Evolutionary conservation across 805 yeast genomes (phyloP).

Genomic region (Torulaspora quercuum): DNA sequence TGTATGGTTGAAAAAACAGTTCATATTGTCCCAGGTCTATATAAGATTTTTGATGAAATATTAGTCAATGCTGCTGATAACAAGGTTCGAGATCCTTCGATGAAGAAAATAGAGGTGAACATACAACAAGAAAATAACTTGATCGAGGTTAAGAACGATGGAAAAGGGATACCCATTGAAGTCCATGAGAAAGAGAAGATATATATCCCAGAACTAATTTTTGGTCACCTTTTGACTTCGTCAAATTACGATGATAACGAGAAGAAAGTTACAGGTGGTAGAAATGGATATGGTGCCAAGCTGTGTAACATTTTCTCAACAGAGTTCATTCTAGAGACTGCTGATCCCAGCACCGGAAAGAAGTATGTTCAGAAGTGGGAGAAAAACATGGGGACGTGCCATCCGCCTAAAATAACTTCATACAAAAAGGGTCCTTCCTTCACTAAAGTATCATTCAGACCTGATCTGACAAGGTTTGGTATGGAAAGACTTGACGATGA

Average conservation of each 20-base stretch:
- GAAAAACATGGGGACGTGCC: slow-evolving; percentile 74
- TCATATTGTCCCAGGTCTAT: slow-evolving; percentile 88
- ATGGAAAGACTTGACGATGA: slow-evolving; percentile 86
- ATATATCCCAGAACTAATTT: slow-evolving; percentile 92
- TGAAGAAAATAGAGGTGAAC: slow-evolving; percentile 81
- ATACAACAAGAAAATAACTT: slow-evolving; percentile 71
- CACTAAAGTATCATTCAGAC: slow-evolving; percentile 83
- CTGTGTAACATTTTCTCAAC: slow-evolving; percentile 93
- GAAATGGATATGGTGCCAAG: slow-evolving; percentile 98
- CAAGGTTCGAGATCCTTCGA: slow-evolving; percentile 87
- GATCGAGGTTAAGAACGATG: slow-evolving; percentile 85
- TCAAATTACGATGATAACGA: slow-evolving; percentile 94
- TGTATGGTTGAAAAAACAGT: slow-evolving; percentile 60
- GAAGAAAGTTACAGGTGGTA: slow-evolving; percentile 95
- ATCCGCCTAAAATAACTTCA: slow-evolving; percentile 66
- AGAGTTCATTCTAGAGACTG: slow-evolving; percentile 82
- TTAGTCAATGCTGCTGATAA: slow-evolving; percentile 98
- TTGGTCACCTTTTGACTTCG: slow-evolving; percentile 91
- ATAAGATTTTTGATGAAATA: slow-evolving; percentile 95
- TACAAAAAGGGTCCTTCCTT: slow-evolving; percentile 59
- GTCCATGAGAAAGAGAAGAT: slow-evolving; percentile 88
- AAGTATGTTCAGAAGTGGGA: slow-evolving; percentile 82
- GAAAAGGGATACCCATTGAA: slow-evolving; percentile 92
- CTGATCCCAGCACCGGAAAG: slow-evolving; percentile 62
- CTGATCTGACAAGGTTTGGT: slow-evolving; percentile 78